Evolutionary conservation across 805 yeast species (phyloP).

Genomic region (Maudiozyma bulderi): DNA sequence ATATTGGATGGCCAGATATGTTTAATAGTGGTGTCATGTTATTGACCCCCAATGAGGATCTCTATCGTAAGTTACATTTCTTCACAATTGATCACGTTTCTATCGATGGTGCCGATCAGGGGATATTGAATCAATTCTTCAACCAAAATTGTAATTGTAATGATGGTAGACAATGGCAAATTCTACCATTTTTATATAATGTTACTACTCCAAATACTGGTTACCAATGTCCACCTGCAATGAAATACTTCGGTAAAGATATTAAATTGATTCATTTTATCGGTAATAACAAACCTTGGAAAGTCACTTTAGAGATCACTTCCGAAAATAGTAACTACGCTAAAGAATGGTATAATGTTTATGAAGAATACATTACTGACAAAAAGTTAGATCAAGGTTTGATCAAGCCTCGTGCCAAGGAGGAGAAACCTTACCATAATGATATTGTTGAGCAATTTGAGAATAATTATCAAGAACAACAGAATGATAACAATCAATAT

Average conservation of each 20-base stretch:
- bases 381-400: background rate
- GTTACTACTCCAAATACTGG: conserved; percentile 61
- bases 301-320: conserved; percentile 6
- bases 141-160: conserved; percentile 18
- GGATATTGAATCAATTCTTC: conserved; percentile 71
- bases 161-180: conserved; percentile 42
- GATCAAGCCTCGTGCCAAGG: conserved; percentile 1
- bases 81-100: conserved; percentile 26
- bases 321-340: conserved; percentile 7
- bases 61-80: conserved; percentile 34
- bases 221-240: conserved; percentile 70
- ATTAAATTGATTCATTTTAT: conserved; percentile 54
- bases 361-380: conserved; percentile 9
- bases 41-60: conserved; percentile 40
- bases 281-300: conserved; percentile 57
- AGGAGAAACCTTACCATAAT: background rate
- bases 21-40: conserved; percentile 75
- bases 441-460: background rate
- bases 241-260: conserved; percentile 37
- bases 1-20: conserved; percentile 86
- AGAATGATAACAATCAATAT: background rate
- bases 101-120: conserved; percentile 92
- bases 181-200: conserved; percentile 72
- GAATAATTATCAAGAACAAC: background rate
- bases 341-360: conserved; percentile 12